A percentile compares a stretch with the other conserved stretches of the same genome.
Conservation (phyloP, 2,329 filamentous ascomycete genomes). For the Mollisia scopiformis region DNA sequence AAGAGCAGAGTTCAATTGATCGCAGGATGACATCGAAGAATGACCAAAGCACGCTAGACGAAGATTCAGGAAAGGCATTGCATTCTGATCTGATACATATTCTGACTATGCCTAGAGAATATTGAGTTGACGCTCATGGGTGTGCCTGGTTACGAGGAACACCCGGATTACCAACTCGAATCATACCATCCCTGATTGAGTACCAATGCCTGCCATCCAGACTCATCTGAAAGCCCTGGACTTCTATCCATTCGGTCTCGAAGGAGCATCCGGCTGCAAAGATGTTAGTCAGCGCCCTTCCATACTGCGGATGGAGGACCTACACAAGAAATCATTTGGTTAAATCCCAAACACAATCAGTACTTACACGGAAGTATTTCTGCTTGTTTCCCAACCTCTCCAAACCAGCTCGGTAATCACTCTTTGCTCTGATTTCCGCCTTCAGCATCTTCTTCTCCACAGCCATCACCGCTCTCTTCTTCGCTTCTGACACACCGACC, state of each 20-base stretch:
- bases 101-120: not conserved
- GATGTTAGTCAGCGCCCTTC: not conserved
- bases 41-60: too few species aligned
- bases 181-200: not conserved
- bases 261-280: not conserved
- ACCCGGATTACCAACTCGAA: not conserved
- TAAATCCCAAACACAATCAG: not conserved
- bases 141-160: not conserved
- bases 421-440: slow-evolving; percentile 26
- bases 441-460: slow-evolving; percentile 29
- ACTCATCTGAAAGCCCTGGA: too few species aligned
- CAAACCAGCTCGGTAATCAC: slow-evolving; percentile 25
- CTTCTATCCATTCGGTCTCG: not conserved
- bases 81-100: not conserved
- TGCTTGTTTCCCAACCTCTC: slow-evolving; percentile 33
- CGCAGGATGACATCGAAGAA: too few species aligned
- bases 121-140: not conserved
- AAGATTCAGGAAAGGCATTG: not conserved
- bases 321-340: not conserved
- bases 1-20: too few species aligned
- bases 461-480: slow-evolving; percentile 28
- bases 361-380: slow-evolving; percentile 29
- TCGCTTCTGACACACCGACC: slow-evolving; percentile 27
- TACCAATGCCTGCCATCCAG: not conserved
- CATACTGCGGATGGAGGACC: not conserved